Conservation (phyloP, 495 filamentous ascomycete species). For the Chaetomidium leptoderma region DNA sequence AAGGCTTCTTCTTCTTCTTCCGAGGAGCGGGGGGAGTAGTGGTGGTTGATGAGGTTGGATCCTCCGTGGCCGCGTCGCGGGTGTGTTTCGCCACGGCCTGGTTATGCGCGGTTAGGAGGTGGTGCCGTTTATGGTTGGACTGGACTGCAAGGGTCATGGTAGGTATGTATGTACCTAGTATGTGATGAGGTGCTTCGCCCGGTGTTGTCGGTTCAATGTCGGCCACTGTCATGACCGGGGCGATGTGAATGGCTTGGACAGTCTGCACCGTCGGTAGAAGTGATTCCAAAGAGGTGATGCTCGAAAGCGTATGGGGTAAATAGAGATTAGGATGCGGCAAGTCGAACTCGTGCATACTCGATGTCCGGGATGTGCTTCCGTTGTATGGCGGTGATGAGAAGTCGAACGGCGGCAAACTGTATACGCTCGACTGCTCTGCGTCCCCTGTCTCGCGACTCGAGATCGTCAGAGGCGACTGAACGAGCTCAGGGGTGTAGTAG, state of each 20-base stretch:
- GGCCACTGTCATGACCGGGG: conserved; percentile 24
- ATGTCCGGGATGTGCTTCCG: not conserved
- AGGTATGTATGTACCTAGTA: no score
- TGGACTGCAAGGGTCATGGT: not conserved
- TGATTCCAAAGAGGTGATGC: conserved; percentile 1
- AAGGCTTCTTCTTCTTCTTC: not conserved
- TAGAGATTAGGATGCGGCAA: not conserved
- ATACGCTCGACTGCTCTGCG: not conserved
- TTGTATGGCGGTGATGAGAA: not conserved
- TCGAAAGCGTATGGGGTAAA: not conserved
- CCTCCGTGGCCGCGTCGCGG: not conserved
- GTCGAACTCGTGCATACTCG: not conserved
- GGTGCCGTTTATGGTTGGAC: conserved; percentile 1
- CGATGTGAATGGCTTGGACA: not conserved
- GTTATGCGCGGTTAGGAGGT: conserved; percentile 22
- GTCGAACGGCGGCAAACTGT: not conserved
- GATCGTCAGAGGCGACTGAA: not conserved
- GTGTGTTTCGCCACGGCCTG: conserved; percentile 10
- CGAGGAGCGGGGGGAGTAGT: not conserved
- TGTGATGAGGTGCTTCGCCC: not conserved
- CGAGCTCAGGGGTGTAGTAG: not conserved
- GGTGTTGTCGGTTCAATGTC: conserved; percentile 23
- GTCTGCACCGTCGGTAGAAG: not conserved
- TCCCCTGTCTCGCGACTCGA: not conserved
- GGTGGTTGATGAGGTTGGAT: not conserved